Evolutionary conservation across 1,139 yeast genomes (phyloP).

Genomic region (Hansenula lynferdii): DNA sequence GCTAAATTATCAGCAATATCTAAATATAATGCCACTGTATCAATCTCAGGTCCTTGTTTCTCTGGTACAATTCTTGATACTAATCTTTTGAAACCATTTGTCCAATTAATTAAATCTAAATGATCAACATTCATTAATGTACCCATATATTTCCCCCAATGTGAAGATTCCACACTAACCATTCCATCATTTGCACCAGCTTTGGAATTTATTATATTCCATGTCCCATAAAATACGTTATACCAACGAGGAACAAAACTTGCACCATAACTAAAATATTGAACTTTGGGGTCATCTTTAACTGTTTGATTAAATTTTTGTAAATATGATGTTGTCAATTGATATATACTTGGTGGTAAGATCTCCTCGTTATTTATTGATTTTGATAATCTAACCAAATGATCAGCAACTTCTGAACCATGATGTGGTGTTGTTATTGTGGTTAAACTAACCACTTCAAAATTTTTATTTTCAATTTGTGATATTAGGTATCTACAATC

Average conservation of each 20-base stretch:
- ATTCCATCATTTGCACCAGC: constrained; percentile 77
- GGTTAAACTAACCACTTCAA: constrained; percentile 64
- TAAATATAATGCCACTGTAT: constrained; percentile 71
- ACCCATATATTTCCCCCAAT: constrained; percentile 83
- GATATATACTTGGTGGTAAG: constrained; percentile 47
- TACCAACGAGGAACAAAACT: constrained; percentile 57
- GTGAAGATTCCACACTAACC: constrained; percentile 72
- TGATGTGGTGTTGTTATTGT: constrained; percentile 86
- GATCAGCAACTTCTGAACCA: constrained; percentile 84
- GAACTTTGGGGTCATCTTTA: constrained; percentile 53
- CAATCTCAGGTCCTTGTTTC: constrained; percentile 40
- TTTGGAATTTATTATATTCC: constrained; percentile 47
- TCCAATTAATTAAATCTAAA: constrained; percentile 81
- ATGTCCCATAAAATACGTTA: constrained; percentile 57
- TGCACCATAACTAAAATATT: constrained; percentile 84
- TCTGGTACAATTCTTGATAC: constrained; percentile 12
- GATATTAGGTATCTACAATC: constrained; percentile 77
- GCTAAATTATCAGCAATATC: constrained; percentile 71
- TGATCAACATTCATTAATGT: constrained; percentile 79
- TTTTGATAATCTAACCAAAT: constrained; percentile 35
- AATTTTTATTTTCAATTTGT: constrained; percentile 38
- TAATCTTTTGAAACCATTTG: constrained; percentile 45
- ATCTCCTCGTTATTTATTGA: constrained; percentile 9
- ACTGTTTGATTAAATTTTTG: constrained; percentile 47
- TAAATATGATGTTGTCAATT: constrained; percentile 57